These are phyloP conservation scores for Beauveria asiatica DNA, from an alignment of 2,329 filamentous ascomycete genomes.

Conservation along the genomic window DNA sequence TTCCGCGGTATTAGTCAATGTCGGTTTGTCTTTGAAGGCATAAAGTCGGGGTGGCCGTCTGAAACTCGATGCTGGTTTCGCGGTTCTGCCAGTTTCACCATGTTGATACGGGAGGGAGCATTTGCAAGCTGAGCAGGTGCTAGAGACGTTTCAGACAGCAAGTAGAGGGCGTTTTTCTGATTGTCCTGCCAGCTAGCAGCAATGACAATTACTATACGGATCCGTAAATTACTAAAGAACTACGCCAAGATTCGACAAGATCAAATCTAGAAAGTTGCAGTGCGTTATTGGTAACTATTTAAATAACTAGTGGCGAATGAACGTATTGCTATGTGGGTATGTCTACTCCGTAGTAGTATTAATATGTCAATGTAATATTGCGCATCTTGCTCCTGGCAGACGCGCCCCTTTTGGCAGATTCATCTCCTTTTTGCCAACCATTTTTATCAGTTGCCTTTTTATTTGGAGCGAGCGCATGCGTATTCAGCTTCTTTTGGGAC, in stretches of 20 bases:
- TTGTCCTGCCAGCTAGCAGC: not conserved
- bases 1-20: not conserved
- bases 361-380: not conserved
- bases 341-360: not conserved
- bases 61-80: constrained; percentile 5
- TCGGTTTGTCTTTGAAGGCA: not conserved
- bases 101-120: not conserved
- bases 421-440: not conserved
- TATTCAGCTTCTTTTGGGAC: not conserved
- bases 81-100: not conserved
- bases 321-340: not conserved
- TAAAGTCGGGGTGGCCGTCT: not conserved
- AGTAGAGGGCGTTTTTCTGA: not conserved
- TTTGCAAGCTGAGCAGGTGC: not conserved
- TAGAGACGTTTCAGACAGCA: not conserved
- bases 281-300: not conserved
- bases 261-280: too few relatives aligned
- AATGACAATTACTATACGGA: not conserved
- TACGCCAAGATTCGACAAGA: not conserved
- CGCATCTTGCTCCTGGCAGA: too few relatives aligned
- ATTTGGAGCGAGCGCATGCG: too few relatives aligned
- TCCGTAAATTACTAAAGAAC: not conserved
- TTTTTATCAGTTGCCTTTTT: not conserved
- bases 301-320: not conserved
- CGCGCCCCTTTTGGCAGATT: not conserved